Evolutionary conservation across 768 basidiomycete species (phyloP).

Genomic region (Clitopilus hobsonii): DNA sequence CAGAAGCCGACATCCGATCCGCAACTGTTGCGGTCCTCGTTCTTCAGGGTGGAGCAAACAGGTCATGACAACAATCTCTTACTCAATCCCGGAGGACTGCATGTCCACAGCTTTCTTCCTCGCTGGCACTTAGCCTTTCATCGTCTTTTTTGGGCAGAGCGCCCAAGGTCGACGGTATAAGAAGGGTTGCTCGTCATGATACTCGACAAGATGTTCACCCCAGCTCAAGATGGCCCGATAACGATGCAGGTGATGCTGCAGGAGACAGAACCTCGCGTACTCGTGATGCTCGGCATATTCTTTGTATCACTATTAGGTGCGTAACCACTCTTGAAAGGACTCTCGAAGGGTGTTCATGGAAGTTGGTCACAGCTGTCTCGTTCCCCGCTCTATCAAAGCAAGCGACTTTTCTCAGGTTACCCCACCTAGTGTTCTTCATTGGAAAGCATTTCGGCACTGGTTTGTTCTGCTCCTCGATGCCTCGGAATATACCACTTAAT

Average conservation of each 20-base stretch:
- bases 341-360: neutral
- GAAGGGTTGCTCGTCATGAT: too few species aligned
- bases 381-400: slow-evolving; percentile 65
- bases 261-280: slow-evolving; percentile 12
- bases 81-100: neutral
- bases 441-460: slow-evolving; percentile 86
- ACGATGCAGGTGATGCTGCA: neutral
- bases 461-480: slow-evolving; percentile 14
- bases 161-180: too few species aligned
- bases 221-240: neutral
- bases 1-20: neutral
- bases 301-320: slow-evolving; percentile 61
- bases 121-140: neutral
- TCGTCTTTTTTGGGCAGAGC: too few species aligned
- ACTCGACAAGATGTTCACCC: slow-evolving; percentile 3
- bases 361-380: slow-evolving; percentile 47
- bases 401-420: slow-evolving; percentile 51
- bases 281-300: slow-evolving; percentile 50
- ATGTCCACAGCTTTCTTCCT: neutral
- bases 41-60: slow-evolving; percentile 1
- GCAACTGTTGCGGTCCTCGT: neutral
- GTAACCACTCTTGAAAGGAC: slow-evolving; percentile 8
- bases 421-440: slow-evolving; percentile 71
- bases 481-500: neutral
- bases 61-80: neutral